Percentiles rank a stretch among this genome's conserved stretches.
Conservation (phyloP, 2,329 filamentous ascomycete species). For the Dryadomyces quercivorus region DNA sequence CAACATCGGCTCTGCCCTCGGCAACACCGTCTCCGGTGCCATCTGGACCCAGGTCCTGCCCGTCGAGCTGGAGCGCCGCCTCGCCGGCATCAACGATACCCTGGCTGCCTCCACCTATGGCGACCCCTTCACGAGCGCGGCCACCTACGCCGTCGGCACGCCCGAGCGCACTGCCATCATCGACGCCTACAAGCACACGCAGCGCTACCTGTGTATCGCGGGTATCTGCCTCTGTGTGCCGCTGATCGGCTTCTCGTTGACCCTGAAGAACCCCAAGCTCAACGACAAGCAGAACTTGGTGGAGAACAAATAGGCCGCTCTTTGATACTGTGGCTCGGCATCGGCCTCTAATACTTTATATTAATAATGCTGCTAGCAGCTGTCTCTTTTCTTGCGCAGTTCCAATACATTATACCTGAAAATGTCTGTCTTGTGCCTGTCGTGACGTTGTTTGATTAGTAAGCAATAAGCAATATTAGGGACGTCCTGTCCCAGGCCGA, state of each 20-base stretch:
- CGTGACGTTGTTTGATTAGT: too few relatives aligned
- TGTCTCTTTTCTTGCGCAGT: too few relatives aligned
- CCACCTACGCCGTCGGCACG: slow-evolving; percentile 27
- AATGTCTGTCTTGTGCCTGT: too few relatives aligned
- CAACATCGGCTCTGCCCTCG: slow-evolving; percentile 48
- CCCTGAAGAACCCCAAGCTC: slow-evolving; percentile 32
- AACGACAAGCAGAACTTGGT: slow-evolving; percentile 32
- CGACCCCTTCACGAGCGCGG: slow-evolving; percentile 21
- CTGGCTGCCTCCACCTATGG: slow-evolving; percentile 23
- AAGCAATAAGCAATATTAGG: too few relatives aligned
- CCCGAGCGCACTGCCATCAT: slow-evolving; percentile 30
- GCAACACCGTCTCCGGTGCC: slow-evolving; percentile 47
- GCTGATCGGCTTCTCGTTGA: slow-evolving; percentile 30
- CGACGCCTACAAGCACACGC: slow-evolving; percentile 31
- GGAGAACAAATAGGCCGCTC: background rate
- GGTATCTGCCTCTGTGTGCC: slow-evolving; percentile 37
- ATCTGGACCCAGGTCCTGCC: slow-evolving; percentile 50
- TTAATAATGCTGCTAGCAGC: too few relatives aligned
- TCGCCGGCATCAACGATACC: slow-evolving; percentile 22
- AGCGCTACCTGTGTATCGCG: slow-evolving; percentile 33
- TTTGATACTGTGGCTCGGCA: too few relatives aligned
- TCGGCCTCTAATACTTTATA: too few relatives aligned
- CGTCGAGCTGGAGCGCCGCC: slow-evolving; percentile 21
- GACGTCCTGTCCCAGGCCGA: too few relatives aligned
- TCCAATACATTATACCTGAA: too few relatives aligned